These are phyloP conservation scores for Mentha longifolia DNA, from an alignment of 257 asterid genomes.

Conservation along the genomic window DNA sequence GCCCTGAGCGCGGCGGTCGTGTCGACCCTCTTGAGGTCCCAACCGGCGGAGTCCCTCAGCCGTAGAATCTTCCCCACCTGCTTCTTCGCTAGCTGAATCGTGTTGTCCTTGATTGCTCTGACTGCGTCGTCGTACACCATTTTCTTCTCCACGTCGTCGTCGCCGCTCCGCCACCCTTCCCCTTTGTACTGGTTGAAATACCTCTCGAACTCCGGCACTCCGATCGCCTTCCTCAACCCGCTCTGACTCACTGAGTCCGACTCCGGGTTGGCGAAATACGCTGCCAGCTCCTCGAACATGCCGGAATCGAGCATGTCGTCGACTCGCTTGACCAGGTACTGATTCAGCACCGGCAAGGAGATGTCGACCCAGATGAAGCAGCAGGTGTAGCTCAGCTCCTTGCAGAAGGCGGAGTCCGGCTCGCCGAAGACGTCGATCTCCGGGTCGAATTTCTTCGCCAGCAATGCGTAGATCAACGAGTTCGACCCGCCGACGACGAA, in stretches of 20 bases:
- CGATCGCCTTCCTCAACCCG: constrained; percentile 81
- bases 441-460: constrained; percentile 51
- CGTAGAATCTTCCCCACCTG: constrained; percentile 73
- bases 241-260: constrained; percentile 38
- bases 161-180: constrained; percentile 2
- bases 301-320: constrained; percentile 88
- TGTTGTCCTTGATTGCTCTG: constrained; percentile 72
- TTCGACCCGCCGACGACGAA: constrained; percentile 91
- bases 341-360: constrained; percentile 50
- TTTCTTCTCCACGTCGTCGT: constrained; percentile 9
- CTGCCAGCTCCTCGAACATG: constrained; percentile 68
- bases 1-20: constrained; percentile 71
- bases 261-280: constrained; percentile 38
- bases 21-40: constrained; percentile 77
- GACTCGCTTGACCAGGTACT: constrained; percentile 61
- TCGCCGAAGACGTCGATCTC: constrained; percentile 55
- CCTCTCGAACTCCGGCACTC: constrained; percentile 77
- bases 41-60: constrained; percentile 70
- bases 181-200: constrained; percentile 42
- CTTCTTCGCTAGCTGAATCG: constrained; percentile 66
- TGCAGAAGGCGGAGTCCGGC: constrained; percentile 37
- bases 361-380: constrained; percentile 88
- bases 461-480: constrained; percentile 66
- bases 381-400: constrained; percentile 59
- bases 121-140: constrained; percentile 62